Conservation (phyloP, 306 rosid species). For the Ochetophila trinervis region DNA sequence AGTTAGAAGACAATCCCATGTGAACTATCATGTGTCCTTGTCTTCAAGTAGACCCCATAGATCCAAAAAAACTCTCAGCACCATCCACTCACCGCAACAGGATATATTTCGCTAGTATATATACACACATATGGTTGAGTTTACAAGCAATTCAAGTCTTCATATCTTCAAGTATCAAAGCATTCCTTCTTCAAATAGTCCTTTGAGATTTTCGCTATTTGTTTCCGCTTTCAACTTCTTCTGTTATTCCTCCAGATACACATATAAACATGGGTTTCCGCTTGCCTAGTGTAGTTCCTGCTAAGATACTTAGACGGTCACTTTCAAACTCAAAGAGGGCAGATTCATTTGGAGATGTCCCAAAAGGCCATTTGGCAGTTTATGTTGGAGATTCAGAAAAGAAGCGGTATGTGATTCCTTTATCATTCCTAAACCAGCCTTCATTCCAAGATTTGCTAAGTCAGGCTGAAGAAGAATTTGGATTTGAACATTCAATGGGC, state of each 20-base stretch:
- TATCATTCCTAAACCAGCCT: slow-evolving; percentile 33
- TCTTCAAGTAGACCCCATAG: too few species aligned
- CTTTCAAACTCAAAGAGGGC: background rate
- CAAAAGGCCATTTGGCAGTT: slow-evolving; percentile 37
- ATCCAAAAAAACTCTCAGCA: too few species aligned
- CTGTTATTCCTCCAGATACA: background rate
- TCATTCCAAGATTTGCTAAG: slow-evolving; percentile 35
- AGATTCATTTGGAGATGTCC: slow-evolving; percentile 17
- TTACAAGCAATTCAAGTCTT: too few species aligned
- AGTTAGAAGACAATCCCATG: slow-evolving; percentile 21
- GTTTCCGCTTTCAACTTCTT: too few species aligned
- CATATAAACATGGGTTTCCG: background rate
- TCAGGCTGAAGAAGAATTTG: slow-evolving; percentile 41
- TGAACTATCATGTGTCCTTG: background rate
- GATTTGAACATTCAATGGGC: slow-evolving; percentile 20
- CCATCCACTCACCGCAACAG: too few species aligned
- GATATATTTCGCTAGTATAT: too few species aligned
- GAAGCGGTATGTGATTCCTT: slow-evolving; percentile 24
- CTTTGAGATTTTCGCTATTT: too few species aligned
- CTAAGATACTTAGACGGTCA: slow-evolving; percentile 18
- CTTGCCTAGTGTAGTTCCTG: background rate
- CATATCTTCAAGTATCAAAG: too few species aligned
- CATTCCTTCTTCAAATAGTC: too few species aligned
- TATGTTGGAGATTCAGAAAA: slow-evolving; percentile 35
- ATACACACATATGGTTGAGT: background rate